Conservation (phyloP, 2,329 filamentous ascomycete species). For the Elsinoe ampelina region DNA sequence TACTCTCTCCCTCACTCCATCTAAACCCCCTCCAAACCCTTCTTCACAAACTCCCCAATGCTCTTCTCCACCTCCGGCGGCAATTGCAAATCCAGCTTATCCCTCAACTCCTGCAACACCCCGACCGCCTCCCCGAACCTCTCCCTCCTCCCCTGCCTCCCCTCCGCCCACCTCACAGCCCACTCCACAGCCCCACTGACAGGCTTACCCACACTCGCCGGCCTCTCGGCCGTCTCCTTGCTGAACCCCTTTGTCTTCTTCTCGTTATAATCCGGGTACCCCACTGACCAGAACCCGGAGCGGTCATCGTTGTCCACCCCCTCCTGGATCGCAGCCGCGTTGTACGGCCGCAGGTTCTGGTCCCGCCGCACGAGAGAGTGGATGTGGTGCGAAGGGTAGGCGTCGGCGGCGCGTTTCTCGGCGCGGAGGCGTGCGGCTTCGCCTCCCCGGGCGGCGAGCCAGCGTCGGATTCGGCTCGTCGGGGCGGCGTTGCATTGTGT, state of each 20-base stretch:
- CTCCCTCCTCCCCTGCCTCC: background rate
- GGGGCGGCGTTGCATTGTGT: conserved; percentile 15
- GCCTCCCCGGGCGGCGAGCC: background rate
- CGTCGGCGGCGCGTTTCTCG: background rate
- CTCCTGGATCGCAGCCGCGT: background rate
- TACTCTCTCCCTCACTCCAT: background rate
- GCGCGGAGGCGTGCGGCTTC: background rate
- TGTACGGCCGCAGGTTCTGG: conserved; percentile 16
- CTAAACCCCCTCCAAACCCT: background rate
- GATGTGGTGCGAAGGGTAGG: conserved; percentile 20
- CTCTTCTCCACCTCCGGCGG: background rate
- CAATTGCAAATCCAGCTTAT: background rate
- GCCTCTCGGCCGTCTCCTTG: conserved; percentile 3
- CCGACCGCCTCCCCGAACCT: background rate
- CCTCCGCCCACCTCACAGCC: conserved; percentile 13
- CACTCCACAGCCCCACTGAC: conserved; percentile 13
- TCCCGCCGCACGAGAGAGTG: conserved; percentile 23
- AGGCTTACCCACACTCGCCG: conserved; percentile 15
- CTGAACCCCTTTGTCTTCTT: conserved; percentile 9
- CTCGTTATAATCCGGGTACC: conserved; percentile 16
- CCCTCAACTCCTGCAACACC: background rate
- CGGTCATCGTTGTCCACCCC: background rate
- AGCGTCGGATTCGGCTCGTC: conserved; percentile 3
- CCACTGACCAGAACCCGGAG: conserved; percentile 13
- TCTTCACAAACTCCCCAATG: background rate